Percentiles rank a stretch among this genome's conserved stretches.
These are phyloP conservation scores for Colletotrichum truncatum DNA, from an alignment of 2,329 filamentous ascomycete species.

Conservation along the genomic window DNA sequence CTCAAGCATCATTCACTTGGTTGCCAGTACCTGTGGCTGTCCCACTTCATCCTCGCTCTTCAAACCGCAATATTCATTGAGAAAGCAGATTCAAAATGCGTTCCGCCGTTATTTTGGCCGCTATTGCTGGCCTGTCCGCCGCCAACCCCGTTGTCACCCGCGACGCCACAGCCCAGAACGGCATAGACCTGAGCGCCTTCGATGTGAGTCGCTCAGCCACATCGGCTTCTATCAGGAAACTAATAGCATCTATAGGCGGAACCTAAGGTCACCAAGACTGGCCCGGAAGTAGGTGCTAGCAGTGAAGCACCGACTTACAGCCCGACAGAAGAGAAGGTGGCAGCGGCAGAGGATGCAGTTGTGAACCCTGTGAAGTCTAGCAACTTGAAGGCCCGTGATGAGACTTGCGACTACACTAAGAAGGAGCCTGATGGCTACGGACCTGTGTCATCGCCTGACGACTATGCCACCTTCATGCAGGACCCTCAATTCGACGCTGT, in stretches of 20 bases:
- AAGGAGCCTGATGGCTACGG: slow-evolving; percentile 8
- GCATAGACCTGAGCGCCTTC: slow-evolving; percentile 8
- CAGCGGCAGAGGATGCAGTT: neutral
- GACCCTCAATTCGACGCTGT: neutral
- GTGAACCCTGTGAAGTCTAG: neutral
- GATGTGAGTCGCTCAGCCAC: neutral
- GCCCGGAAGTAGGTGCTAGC: slow-evolving; percentile 7
- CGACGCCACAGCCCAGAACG: neutral
- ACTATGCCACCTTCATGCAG: slow-evolving; percentile 4
- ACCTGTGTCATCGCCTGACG: neutral
- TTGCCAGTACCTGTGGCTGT: too few species aligned
- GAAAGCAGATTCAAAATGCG: neutral
- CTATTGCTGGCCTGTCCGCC: neutral
- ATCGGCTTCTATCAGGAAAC: neutral
- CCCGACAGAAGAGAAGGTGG: neutral
- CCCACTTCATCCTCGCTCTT: neutral
- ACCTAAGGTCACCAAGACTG: slow-evolving; percentile 3
- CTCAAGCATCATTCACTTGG: neutral
- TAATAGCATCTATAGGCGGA: neutral
- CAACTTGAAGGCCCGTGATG: neutral
- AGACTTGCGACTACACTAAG: neutral
- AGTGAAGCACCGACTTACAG: slow-evolving; percentile 13
- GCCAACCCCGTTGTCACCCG: slow-evolving; percentile 6
- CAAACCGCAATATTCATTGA: neutral
- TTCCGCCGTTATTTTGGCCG: slow-evolving; percentile 6